Conservation (phyloP, 768 basidiomycete genomes). For the Auricularia sp. region DNA sequence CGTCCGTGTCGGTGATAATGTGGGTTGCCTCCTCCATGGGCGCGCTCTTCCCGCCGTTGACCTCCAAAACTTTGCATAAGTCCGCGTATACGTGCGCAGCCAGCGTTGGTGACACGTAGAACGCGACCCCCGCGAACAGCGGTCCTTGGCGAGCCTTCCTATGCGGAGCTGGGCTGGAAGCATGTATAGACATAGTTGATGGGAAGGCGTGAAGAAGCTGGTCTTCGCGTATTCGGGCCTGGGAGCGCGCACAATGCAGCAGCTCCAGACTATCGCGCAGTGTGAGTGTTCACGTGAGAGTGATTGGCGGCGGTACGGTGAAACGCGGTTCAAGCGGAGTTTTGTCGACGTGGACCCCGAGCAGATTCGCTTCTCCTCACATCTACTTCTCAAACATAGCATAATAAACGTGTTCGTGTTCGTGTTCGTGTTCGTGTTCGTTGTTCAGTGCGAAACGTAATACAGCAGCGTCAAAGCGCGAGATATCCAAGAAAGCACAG, state of each 20-base stretch:
- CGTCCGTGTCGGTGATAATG: conserved; percentile 46
- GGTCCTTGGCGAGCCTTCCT: not conserved
- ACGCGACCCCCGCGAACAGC: conserved; percentile 11
- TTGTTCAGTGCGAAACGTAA: not conserved
- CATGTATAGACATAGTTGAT: not conserved
- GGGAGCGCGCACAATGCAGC: too few relatives aligned
- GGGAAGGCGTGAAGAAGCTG: too few relatives aligned
- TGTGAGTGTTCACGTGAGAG: not conserved
- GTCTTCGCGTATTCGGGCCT: too few relatives aligned
- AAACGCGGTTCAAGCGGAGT: not conserved
- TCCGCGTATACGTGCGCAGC: conserved; percentile 20
- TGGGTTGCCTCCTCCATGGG: conserved; percentile 36
- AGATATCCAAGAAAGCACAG: too few relatives aligned
- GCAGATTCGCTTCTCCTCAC: not conserved
- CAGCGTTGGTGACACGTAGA: conserved; percentile 8
- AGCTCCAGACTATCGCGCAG: too few relatives aligned
- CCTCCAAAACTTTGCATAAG: conserved; percentile 38
- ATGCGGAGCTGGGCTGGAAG: not conserved
- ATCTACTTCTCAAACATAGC: too few relatives aligned
- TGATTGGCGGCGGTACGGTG: not conserved
- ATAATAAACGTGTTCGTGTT: not conserved
- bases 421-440: not conserved
- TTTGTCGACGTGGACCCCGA: not conserved
- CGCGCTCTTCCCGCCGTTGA: conserved; percentile 38
- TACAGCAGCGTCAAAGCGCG: too few relatives aligned